Conservation (phyloP, 2,329 filamentous ascomycete genomes). For the Talaromyces islandicus region DNA sequence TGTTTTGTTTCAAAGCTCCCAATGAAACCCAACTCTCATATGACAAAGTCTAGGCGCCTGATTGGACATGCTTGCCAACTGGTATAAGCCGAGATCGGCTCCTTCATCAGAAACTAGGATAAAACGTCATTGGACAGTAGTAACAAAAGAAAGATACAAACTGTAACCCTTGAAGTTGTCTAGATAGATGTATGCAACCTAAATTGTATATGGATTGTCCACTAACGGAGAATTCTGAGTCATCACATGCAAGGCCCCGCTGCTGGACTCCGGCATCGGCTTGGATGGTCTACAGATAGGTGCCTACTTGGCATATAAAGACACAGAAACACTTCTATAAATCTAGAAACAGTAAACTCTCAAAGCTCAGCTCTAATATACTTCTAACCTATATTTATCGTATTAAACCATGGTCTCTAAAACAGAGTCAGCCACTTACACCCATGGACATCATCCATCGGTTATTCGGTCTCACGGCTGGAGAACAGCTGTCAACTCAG, state of each 20-base stretch:
- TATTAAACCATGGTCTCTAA: neutral
- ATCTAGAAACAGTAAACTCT: neutral
- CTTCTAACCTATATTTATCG: neutral
- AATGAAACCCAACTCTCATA: neutral
- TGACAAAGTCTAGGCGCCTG: neutral
- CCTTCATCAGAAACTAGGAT: neutral
- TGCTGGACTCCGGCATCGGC: neutral
- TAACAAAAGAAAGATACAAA: neutral
- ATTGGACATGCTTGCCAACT: neutral
- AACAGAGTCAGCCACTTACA: constrained; percentile 20
- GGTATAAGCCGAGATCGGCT: neutral
- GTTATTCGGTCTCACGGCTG: constrained; percentile 31
- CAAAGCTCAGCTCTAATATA: neutral
- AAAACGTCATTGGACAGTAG: neutral
- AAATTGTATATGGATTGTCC: neutral
- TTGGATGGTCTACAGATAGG: neutral
- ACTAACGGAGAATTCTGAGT: neutral
- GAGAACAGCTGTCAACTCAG: constrained; percentile 31
- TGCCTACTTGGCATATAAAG: neutral
- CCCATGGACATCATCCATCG: constrained; percentile 32
- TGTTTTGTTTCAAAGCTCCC: neutral
- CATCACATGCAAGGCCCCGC: neutral
- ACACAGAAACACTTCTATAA: neutral
- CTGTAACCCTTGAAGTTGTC: neutral
- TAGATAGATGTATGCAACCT: neutral